Evolutionary conservation across 345 rosid genomes (phyloP), one percentile per base, ranked within the genome.

Genomic region (Gossypium anomalum): DNA sequence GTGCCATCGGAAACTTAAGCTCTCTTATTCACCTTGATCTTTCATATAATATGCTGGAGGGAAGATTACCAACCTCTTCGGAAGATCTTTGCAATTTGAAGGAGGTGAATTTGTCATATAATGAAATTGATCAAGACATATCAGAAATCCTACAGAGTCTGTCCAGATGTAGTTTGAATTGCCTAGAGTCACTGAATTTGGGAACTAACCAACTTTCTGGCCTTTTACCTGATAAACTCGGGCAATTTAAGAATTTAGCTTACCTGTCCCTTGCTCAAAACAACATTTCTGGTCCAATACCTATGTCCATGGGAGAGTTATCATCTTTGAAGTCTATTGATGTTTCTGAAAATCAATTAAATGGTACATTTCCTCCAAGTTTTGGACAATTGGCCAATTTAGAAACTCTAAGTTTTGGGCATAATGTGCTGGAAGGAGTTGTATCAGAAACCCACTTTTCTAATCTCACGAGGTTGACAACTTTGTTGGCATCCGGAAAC

Each of bases 21-120:
- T 72, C 80, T 57, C 7, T 71, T 65, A 3, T 34, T 65, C 66
- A 29, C 20, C 76, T 78, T 27, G 1, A 64, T 64, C 47, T 64
- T n/a, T 38, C 25, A 1, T 0, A 0, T 7, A 41, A 41, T 41
- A 1, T 2, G 25, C 15, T 43, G 0, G 1, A 65, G 44, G 69
- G 52, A 43, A 65, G 7, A 43, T 2, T 16, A 9, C 52, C 69
- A 19, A 4, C 14, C 14, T 65, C 22, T 0, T 43, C 43, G 27
- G 69, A 19, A 43, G 23, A n/a, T 43, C 69, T 65, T 43, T 65
- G 27, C 20, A 43, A n/a, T n/a, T 43, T 43, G 15, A 65, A 22
- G 51, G 9, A 63, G 22, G 9, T 41, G 8, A 23, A 64, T 41
- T 41, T 64, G 49, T 64, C 49, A n/a, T 2, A 0, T n/a, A 64